These are phyloP conservation scores for Botryotinia globosa DNA, from an alignment of 2,329 filamentous ascomycete species.

Conservation along the genomic window DNA sequence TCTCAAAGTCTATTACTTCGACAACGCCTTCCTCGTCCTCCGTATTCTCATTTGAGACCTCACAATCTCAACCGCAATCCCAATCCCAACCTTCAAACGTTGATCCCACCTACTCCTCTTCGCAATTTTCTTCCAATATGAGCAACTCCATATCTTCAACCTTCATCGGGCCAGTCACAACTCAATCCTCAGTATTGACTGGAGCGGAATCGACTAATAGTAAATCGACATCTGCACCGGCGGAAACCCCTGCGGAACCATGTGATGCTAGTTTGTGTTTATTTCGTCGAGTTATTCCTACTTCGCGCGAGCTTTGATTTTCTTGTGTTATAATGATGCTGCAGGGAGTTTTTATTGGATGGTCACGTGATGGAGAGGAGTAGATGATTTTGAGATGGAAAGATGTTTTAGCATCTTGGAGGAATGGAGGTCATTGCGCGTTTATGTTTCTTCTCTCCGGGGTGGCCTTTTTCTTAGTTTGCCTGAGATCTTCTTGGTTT, in stretches of 20 bases:
- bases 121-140: background rate
- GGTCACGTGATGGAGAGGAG: no score
- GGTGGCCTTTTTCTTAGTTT: accelerated
- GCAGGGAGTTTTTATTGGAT: background rate
- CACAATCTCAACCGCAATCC: background rate
- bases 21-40: background rate
- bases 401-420: background rate
- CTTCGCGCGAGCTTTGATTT: conserved; percentile 14
- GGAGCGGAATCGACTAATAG: background rate
- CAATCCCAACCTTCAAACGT: background rate
- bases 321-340: no score
- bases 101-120: background rate
- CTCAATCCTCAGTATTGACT: no score
- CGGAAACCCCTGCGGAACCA: background rate
- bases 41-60: accelerated
- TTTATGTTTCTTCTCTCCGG: background rate
- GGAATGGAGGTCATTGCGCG: no score
- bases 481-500: background rate
- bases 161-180: background rate
- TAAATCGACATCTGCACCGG: no score
- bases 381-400: background rate
- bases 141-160: background rate
- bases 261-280: conserved; percentile 10
- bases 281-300: conserved; percentile 11
- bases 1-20: background rate